phyloP scores from a whole-genome alignment of 2,329 filamentous ascomycete genomes.

The Davidsoniella eucalypti region DNA sequence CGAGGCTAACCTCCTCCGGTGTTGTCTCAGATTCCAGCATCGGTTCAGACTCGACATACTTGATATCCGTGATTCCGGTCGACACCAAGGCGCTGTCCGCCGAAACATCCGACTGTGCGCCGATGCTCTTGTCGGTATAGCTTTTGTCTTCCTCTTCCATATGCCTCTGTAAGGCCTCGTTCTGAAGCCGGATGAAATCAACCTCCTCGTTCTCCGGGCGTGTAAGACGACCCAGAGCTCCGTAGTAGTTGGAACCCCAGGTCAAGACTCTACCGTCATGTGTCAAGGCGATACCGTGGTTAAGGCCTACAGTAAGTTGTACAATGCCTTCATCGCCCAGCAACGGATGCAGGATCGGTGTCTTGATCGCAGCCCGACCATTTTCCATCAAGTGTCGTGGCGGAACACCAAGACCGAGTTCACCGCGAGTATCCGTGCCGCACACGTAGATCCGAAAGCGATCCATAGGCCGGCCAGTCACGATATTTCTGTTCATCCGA shows the following conservation, averaged over 20 bases:
- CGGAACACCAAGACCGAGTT: slow-evolving; percentile 31
- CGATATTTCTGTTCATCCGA: too few species aligned
- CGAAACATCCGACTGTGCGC: slow-evolving; percentile 20
- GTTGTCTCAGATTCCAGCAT: slow-evolving; percentile 3
- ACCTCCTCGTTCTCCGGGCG: background rate
- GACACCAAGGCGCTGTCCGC: slow-evolving; percentile 19
- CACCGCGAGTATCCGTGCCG: slow-evolving; percentile 45
- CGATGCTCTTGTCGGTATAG: too few species aligned
- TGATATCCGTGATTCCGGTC: slow-evolving; percentile 33
- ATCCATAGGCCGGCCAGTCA: slow-evolving; percentile 24
- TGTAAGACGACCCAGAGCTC: slow-evolving; percentile 43
- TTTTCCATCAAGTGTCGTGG: too few species aligned
- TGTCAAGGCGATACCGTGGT: slow-evolving; percentile 46
- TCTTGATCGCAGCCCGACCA: slow-evolving; percentile 21
- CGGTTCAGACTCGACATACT: slow-evolving; percentile 43
- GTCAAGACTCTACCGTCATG: slow-evolving; percentile 45
- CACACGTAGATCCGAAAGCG: slow-evolving; percentile 43
- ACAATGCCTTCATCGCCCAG: slow-evolving; percentile 41
- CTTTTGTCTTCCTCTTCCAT: background rate
- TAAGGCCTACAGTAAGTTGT: slow-evolving; percentile 43
- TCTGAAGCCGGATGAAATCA: background rate
- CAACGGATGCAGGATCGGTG: slow-evolving; percentile 31
- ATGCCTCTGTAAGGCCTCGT: background rate
- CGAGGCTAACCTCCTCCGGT: slow-evolving; percentile 19
- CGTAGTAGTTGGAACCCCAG: slow-evolving; percentile 53